These are phyloP conservation scores for Durusdinium trenchii DNA, from an alignment of 73 alveolate species.

Conservation along the genomic window DNA sequence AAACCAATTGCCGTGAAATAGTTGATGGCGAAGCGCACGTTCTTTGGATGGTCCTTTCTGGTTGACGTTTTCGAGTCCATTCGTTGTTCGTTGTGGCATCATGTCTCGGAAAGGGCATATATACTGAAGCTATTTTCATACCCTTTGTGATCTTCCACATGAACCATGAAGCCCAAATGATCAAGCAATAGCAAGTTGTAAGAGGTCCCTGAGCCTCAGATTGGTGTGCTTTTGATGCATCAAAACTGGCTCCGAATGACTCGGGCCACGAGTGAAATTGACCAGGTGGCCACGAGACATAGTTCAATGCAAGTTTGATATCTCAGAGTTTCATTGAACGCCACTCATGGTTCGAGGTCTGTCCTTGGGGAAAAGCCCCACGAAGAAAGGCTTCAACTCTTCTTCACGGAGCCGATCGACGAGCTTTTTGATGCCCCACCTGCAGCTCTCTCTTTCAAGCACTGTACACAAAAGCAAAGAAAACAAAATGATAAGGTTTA, in stretches of 20 bases:
- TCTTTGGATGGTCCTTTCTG: conserved; percentile 98
- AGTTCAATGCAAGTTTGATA: no score
- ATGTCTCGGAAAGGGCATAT: background rate
- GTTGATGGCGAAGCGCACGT: conserved; percentile 99
- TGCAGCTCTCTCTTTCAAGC: no score
- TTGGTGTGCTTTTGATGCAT: background rate
- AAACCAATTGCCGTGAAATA: conserved; percentile 99
- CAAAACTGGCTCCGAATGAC: background rate
- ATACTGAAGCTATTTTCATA: background rate
- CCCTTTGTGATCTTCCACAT: no score
- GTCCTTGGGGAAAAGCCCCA: conserved; percentile 87
- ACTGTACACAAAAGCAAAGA: no score
- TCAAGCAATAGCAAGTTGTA: no score
- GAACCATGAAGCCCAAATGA: no score
- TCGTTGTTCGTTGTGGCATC: conserved; percentile 29
- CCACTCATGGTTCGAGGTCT: background rate
- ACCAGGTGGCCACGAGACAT: no score
- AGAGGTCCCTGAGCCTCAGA: background rate
- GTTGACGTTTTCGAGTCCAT: no score
- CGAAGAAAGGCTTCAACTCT: conserved; percentile 83
- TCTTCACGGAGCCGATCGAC: conserved; percentile 96
- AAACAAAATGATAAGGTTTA: background rate
- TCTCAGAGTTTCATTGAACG: background rate
- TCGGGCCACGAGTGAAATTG: background rate
- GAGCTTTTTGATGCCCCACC: conserved; percentile 97